Conservation (phyloP, 2,329 filamentous ascomycete species). For the Neopestalotiopsis rosae region DNA sequence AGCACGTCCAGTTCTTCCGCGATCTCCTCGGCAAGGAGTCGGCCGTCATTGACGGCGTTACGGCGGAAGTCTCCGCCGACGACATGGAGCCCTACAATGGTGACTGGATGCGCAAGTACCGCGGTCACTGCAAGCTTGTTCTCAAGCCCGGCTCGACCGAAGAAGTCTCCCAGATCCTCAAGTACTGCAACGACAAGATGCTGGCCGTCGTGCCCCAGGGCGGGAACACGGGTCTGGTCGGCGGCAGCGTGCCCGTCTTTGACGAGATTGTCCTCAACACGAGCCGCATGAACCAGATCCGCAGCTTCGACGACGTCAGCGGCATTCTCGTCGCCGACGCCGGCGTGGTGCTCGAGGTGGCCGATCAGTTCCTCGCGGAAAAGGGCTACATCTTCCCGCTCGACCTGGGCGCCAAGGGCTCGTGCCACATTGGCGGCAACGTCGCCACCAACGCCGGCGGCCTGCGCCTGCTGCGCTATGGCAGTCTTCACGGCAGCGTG, state of each 20-base stretch:
- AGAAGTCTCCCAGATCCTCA: slow-evolving; percentile 87
- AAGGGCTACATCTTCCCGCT: slow-evolving; percentile 90
- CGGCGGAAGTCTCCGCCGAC: slow-evolving; percentile 68
- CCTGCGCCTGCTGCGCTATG: slow-evolving; percentile 86
- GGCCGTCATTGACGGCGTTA: slow-evolving; percentile 85
- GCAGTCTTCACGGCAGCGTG: slow-evolving; percentile 91
- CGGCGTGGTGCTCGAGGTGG: slow-evolving; percentile 87
- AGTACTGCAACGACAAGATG: slow-evolving; percentile 93
- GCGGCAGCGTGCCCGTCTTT: slow-evolving; percentile 94
- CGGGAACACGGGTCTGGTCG: slow-evolving; percentile 94
- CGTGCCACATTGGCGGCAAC: slow-evolving; percentile 95
- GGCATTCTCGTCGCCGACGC: slow-evolving; percentile 90
- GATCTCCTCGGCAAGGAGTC: slow-evolving; percentile 78
- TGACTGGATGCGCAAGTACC: slow-evolving; percentile 99
- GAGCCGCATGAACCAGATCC: slow-evolving; percentile 87
- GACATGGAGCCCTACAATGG: slow-evolving; percentile 93
- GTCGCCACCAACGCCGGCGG: slow-evolving; percentile 96
- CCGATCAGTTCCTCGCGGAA: slow-evolving; percentile 84
- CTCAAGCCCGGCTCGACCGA: slow-evolving; percentile 84
- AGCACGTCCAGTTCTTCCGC: slow-evolving; percentile 85
- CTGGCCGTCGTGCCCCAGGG: slow-evolving; percentile 96
- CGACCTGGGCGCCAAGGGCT: slow-evolving; percentile 97
- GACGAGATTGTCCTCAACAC: slow-evolving; percentile 97
- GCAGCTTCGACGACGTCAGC: slow-evolving; percentile 91
- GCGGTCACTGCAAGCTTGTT: slow-evolving; percentile 85